phyloP scores from a whole-genome alignment of 768 basidiomycete genomes.

The Hygrocybe coccinea region DNA sequence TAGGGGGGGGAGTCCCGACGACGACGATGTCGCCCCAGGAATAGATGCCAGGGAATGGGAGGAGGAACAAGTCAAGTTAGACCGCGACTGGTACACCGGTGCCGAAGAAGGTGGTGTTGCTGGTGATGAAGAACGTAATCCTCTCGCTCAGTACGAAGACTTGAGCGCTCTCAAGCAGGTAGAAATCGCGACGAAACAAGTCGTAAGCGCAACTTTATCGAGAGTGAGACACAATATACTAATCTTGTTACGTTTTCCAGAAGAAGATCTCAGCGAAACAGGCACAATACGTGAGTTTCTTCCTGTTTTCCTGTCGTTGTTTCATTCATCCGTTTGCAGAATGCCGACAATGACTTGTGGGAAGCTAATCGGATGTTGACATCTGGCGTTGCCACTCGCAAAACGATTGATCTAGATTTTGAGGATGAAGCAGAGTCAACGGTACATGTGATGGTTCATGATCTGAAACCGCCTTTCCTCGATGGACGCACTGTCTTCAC shows the following conservation, averaged over 20 bases:
- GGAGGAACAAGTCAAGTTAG: slow-evolving; percentile 87
- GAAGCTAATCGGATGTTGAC: slow-evolving; percentile 97
- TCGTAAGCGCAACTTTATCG: slow-evolving; percentile 40
- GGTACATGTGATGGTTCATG: slow-evolving; percentile 95
- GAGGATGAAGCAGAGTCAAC: slow-evolving; percentile 95
- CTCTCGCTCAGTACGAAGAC: slow-evolving; percentile 90
- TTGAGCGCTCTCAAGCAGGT: slow-evolving; percentile 61
- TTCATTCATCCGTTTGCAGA: slow-evolving; percentile 42
- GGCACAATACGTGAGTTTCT: slow-evolving; percentile 80
- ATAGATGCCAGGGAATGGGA: slow-evolving; percentile 91
- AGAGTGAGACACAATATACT: not conserved
- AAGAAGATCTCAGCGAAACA: slow-evolving; percentile 91
- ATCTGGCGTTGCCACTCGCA: slow-evolving; percentile 88
- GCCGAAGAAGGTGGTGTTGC: slow-evolving; percentile 84
- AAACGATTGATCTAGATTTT: slow-evolving; percentile 85
- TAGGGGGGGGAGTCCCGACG: slow-evolving; percentile 66
- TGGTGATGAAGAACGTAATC: slow-evolving; percentile 89
- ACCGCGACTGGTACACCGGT: slow-evolving; percentile 94
- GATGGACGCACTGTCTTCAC: slow-evolving; percentile 96
- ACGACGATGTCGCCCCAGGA: slow-evolving; percentile 55
- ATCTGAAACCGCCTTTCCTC: slow-evolving; percentile 95
- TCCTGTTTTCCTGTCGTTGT: not conserved
- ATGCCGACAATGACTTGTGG: slow-evolving; percentile 98
- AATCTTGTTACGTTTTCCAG: slow-evolving; percentile 32
- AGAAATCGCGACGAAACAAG: slow-evolving; percentile 72